phyloP scores from a whole-genome alignment of 2,329 filamentous ascomycete genomes.

The Trichoderma oligosporum region DNA sequence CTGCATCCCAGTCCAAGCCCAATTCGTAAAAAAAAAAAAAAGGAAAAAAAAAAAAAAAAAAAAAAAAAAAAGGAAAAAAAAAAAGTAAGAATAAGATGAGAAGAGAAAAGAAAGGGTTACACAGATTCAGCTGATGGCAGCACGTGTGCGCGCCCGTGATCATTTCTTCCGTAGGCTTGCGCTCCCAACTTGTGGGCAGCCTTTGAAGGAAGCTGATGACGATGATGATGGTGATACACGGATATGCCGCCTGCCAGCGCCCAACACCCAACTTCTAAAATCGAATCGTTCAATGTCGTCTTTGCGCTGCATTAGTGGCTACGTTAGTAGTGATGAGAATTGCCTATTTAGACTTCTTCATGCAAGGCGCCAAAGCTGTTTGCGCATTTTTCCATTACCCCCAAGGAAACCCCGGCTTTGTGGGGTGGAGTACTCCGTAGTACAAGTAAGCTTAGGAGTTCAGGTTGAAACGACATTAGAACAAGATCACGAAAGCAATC shows the following conservation, averaged over 20 bases:
- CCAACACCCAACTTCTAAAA: background rate
- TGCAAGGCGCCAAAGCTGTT: background rate
- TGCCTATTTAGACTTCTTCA: slow-evolving; percentile 5
- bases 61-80: background rate
- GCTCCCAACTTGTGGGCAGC: background rate
- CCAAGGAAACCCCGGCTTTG: background rate
- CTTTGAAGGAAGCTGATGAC: background rate
- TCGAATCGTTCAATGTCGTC: background rate
- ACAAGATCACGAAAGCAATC: too few species aligned
- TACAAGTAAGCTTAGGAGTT: too few species aligned
- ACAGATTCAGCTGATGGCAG: background rate
- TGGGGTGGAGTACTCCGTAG: background rate
- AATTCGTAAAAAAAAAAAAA: background rate
- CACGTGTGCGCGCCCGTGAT: background rate
- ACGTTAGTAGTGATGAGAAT: background rate
- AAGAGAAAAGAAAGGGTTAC: too few species aligned
- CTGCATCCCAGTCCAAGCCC: background rate
- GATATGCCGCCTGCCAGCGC: background rate
- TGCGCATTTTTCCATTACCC: background rate
- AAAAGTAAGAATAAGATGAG: too few species aligned
- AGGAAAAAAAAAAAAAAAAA: background rate
- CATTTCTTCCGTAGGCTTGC: background rate
- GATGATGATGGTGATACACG: background rate
- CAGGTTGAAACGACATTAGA: too few species aligned
- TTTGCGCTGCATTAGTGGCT: slow-evolving; percentile 8